These are phyloP conservation scores for Didymella lethalis DNA, from an alignment of 2,329 filamentous ascomycete genomes.

Conservation along the genomic window DNA sequence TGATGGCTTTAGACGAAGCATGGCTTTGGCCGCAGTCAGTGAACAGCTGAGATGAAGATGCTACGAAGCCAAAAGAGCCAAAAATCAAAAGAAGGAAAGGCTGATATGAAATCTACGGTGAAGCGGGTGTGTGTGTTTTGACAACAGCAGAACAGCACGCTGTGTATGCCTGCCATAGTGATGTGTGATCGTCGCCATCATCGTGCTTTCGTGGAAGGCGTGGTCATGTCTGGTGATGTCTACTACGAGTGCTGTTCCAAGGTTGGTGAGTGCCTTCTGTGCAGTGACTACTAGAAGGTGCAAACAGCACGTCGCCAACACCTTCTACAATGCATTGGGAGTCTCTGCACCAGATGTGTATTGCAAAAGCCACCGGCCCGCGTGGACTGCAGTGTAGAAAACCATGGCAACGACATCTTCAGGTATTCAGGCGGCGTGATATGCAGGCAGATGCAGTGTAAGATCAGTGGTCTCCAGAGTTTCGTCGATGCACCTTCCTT, in stretches of 20 bases:
- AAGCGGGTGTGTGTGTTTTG: neutral
- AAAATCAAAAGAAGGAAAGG: conserved; percentile 4
- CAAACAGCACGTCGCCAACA: neutral
- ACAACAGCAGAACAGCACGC: neutral
- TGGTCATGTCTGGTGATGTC: neutral
- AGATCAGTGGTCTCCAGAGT: neutral
- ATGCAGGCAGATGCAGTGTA: neutral
- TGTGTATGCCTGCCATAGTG: conserved; percentile 7
- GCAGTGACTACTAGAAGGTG: neutral
- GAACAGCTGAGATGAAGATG: conserved; percentile 21
- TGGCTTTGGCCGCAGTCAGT: conserved; percentile 25
- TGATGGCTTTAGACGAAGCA: conserved; percentile 49
- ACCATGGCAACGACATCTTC: neutral
- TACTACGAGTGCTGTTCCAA: neutral
- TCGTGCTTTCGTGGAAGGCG: neutral
- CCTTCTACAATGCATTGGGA: neutral
- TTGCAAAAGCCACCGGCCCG: neutral
- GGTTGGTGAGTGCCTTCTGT: neutral
- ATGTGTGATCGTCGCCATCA: conserved; percentile 1
- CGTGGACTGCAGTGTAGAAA: neutral
- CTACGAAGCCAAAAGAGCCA: conserved; percentile 11
- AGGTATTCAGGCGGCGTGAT: neutral
- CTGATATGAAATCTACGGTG: neutral
- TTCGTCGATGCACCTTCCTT: neutral
- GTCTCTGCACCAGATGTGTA: neutral